Base-by-base conservation (phyloP, 2,329 filamentous ascomycete genomes). In the Ophiostoma tasmaniense region DNA sequence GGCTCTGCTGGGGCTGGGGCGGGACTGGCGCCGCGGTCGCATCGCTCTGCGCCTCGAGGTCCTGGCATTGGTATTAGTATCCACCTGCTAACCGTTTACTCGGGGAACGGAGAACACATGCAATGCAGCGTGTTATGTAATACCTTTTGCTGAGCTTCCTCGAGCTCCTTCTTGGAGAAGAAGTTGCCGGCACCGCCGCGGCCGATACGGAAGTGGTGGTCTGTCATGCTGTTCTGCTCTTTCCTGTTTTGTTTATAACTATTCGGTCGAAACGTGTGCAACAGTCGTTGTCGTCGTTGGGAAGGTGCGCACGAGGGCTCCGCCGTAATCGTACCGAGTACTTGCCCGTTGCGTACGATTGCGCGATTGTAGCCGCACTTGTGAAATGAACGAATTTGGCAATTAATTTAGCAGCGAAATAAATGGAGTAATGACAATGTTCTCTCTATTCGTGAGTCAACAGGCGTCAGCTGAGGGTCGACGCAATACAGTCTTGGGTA, bases 171-270 rank as follows among this genome's bases (percentile, higher is more conserved):
- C 71, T 83, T 81, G 74, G 80, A 80, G 74, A 82, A 83, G 76
- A 84, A 88, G 77, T 90, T 90, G 67, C 87, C 87, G 6, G 87
- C 87, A 66, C 87, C 87, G 68, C 87, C 87, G 66, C 87, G 84
- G 69, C 87, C 87, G 59, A 83, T 80, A 70, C 81, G 80, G 72
- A 83, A 84, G 66, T 22, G 17, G 35, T 65, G 64, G 14, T 66
- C 64, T 10, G 64, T 52, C 22, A 52, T 66, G 64, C n/a, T n/a
- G 64, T 33, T 33, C 30, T n/a, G 22, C 8, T 45, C 35, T 45
- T 65, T 65, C 64, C 39, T 66, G 4, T 22, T 33, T 62, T 11
- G 22, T 17, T 25, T 55, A 1, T 13, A 2, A 3, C 50, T 25
- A 13, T 1, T 25, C 11, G 55, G 4, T 30, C 2, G 13, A 33